Evolutionary conservation across 1,139 yeast genomes (phyloP), one percentile per base, ranked within the genome.

Genomic region (Williopsis jadinii): DNA sequence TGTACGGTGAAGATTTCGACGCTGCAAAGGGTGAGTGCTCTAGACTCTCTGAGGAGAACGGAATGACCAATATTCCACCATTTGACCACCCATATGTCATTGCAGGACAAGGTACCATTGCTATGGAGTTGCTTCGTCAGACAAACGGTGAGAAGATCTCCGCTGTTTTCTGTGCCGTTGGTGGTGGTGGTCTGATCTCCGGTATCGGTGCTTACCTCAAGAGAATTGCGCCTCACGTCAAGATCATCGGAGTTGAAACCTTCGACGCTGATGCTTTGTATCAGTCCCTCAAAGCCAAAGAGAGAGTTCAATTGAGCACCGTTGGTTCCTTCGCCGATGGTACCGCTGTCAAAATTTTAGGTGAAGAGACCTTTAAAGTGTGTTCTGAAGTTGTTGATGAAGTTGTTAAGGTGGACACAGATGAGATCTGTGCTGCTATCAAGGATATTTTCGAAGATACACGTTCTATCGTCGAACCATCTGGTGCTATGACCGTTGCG

Each of bases 271-370:
- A 90, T 60, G 95, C 95, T 12, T 71, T 92, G 67, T 72, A 80
- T 55, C 83, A 79, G 52, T 84, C 95, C n/a, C 64, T 87, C 47
- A 59, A 77, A 45, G 58, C 64, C 14, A 73, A 77, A 29, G 64
- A 77, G 41, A 74, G 81, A 51, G 77, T 75, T 11, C 60, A 69
- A 2, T 70, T 94, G 45, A 66, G 71, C 30, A 70, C 73, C 28
- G 97, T 90, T 9, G 99, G 99, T n/a, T 70, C 84, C n/a, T 92
- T 92, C 64, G 98, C 98, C n/a, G 99, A 92, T 62, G 99, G 98
- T 58, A 88, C 99, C n/a, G 97, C 98, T 5, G 99, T 92, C 35
- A 85, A 82, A 56, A 63, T 83, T 11, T 72, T 88, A 29, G 99
- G 99, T 42, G 84, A 81, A 48, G 98, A 94, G 63, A 84, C 95